Conservation (phyloP, 2,329 filamentous ascomycete species). For the Alternaria conjuncta region DNA sequence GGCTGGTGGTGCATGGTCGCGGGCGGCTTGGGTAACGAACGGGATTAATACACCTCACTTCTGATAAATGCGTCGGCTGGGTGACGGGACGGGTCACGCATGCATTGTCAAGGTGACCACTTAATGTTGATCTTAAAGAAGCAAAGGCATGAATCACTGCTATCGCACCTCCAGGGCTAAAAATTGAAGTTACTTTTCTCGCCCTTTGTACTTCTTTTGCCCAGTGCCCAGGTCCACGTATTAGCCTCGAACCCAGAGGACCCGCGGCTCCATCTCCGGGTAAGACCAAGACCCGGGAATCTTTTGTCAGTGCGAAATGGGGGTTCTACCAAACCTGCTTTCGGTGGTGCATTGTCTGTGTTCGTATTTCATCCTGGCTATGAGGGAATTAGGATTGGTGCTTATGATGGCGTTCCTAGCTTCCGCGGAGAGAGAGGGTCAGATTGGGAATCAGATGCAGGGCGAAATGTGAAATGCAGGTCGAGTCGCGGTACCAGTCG, state of each 20-base stretch:
- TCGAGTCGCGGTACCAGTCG: background rate
- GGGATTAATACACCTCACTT: background rate
- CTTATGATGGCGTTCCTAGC: background rate
- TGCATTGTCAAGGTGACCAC: background rate
- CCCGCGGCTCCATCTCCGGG: background rate
- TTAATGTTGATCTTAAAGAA: background rate
- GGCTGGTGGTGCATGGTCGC: background rate
- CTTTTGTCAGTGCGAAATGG: background rate
- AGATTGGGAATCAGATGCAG: background rate
- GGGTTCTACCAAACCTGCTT: background rate
- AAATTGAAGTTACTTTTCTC: background rate
- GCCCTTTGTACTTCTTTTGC: background rate
- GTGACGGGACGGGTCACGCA: background rate
- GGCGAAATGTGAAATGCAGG: background rate
- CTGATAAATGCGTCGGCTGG: constrained; percentile 1
- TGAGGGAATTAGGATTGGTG: background rate
- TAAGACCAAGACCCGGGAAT: background rate
- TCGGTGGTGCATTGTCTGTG: background rate
- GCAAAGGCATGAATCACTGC: background rate
- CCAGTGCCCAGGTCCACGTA: background rate
- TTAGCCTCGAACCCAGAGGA: background rate
- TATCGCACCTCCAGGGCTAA: background rate
- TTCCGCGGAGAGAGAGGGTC: background rate
- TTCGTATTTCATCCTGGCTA: background rate
- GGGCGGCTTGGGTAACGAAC: background rate